Conservation (phyloP, 1,284 basidiomycete genomes). For the Cryptococcus amylolentus region DNA sequence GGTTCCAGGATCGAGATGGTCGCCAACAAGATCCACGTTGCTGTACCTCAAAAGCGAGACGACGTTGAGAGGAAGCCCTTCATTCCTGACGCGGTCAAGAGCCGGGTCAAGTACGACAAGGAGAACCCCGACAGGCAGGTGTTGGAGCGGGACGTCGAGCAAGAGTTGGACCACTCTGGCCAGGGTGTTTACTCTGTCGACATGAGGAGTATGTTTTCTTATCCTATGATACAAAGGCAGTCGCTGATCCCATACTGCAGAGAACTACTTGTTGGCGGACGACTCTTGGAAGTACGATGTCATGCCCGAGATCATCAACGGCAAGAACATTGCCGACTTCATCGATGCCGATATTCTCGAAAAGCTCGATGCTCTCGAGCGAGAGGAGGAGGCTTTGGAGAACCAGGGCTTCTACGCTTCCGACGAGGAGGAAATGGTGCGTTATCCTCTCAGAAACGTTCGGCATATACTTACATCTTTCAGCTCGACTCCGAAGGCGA, state of each 20-base stretch:
- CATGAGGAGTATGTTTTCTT: slow-evolving; percentile 63
- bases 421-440: slow-evolving; percentile 74
- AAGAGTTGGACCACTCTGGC: slow-evolving; percentile 66
- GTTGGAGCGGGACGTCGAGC: slow-evolving; percentile 75
- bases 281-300: slow-evolving; percentile 94
- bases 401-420: slow-evolving; percentile 93
- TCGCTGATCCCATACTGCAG: slow-evolving; percentile 51
- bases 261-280: slow-evolving; percentile 84
- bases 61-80: slow-evolving; percentile 77
- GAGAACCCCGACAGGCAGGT: slow-evolving; percentile 68
- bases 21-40: slow-evolving; percentile 89
- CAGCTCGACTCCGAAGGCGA: slow-evolving; percentile 91
- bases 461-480: background rate
- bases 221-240: background rate
- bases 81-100: slow-evolving; percentile 76
- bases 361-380: slow-evolving; percentile 93
- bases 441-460: slow-evolving; percentile 21
- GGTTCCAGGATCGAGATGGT: slow-evolving; percentile 88
- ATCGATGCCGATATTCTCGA: slow-evolving; percentile 98
- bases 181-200: slow-evolving; percentile 87
- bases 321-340: slow-evolving; percentile 99
- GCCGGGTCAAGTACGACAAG: slow-evolving; percentile 77
- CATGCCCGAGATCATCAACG: slow-evolving; percentile 94
- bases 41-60: slow-evolving; percentile 80
- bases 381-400: slow-evolving; percentile 90